Evolutionary conservation across 768 basidiomycete species (phyloP).

Genomic region (Tylopilus subfusipes): DNA sequence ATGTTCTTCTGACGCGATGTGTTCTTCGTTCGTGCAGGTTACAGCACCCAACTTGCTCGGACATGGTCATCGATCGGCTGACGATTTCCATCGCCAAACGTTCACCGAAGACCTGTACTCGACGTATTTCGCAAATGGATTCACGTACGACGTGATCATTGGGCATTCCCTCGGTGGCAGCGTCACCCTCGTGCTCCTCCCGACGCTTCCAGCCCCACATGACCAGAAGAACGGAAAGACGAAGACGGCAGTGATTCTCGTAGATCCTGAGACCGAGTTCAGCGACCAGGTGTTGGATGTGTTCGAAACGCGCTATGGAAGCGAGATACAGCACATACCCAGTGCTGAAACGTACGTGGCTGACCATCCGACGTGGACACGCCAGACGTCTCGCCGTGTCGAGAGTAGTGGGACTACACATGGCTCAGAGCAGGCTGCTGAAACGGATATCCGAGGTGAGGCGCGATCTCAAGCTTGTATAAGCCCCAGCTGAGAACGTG

Average conservation of each 20-base stretch:
- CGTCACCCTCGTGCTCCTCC: constrained; percentile 9
- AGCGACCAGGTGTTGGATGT: background rate
- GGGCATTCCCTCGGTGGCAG: constrained; percentile 16
- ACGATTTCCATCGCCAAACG: constrained; percentile 9
- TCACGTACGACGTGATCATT: constrained; percentile 15
- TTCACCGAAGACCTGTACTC: constrained; percentile 14
- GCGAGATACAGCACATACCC: background rate
- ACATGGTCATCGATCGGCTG: constrained; percentile 11
- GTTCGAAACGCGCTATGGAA: background rate
- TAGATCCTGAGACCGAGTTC: constrained; percentile 13
- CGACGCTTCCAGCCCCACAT: constrained; percentile 1
- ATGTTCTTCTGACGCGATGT: background rate
- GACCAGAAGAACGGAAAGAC: background rate
- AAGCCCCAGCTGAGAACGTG: too few relatives aligned
- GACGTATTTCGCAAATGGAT: constrained; percentile 13
- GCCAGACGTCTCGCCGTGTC: constrained; percentile 11
- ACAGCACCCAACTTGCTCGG: constrained; percentile 17
- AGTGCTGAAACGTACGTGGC: constrained; percentile 1
- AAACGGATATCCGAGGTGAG: background rate
- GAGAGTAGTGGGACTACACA: constrained; percentile 9
- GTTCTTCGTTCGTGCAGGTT: background rate
- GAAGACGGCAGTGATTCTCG: constrained; percentile 8
- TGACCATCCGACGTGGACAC: constrained; percentile 16
- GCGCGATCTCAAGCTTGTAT: background rate
- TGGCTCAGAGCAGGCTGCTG: constrained; percentile 1